Evolutionary conservation across 228 moss, liverwort and hornwort species (phyloP).

Genomic region (Sphagnum magellanicum): DNA sequence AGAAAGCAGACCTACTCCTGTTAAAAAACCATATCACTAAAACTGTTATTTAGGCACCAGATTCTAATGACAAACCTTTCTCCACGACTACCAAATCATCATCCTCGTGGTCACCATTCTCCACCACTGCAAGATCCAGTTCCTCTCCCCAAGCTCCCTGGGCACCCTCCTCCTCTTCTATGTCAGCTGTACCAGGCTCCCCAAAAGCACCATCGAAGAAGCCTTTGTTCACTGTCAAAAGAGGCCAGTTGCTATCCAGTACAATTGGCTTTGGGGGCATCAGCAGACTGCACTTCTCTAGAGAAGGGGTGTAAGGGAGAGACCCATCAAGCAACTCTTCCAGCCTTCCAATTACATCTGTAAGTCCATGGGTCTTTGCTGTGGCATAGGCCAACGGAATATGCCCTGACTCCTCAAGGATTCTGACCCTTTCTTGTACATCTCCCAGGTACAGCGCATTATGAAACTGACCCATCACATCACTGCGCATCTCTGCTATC

Average conservation of each 20-base stretch:
- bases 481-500: conserved; percentile 93
- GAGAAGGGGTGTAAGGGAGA: conserved; percentile 52
- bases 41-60: too few relatives aligned
- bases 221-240: conserved; percentile 83
- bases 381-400: conserved; percentile 80
- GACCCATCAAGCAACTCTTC: conserved; percentile 57
- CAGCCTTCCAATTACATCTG: conserved; percentile 57
- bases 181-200: conserved; percentile 37
- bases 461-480: conserved; percentile 94
- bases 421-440: conserved; percentile 76
- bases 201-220: conserved; percentile 90
- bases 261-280: conserved; percentile 81
- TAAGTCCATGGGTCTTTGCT: conserved; percentile 74
- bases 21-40: too few relatives aligned
- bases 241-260: conserved; percentile 90
- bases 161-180: conserved; percentile 64
- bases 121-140: conserved; percentile 63
- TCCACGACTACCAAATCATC: not conserved
- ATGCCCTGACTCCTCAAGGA: conserved; percentile 87
- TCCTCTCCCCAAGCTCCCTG: conserved; percentile 91
- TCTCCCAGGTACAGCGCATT: conserved; percentile 93
- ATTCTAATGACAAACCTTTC: too few relatives aligned
- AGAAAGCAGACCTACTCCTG: not conserved
- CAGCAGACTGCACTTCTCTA: conserved; percentile 46
- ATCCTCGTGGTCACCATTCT: conserved; percentile 1